Conservation (phyloP, 1,284 basidiomycete species). For the Rhodotorula sp. region DNA sequence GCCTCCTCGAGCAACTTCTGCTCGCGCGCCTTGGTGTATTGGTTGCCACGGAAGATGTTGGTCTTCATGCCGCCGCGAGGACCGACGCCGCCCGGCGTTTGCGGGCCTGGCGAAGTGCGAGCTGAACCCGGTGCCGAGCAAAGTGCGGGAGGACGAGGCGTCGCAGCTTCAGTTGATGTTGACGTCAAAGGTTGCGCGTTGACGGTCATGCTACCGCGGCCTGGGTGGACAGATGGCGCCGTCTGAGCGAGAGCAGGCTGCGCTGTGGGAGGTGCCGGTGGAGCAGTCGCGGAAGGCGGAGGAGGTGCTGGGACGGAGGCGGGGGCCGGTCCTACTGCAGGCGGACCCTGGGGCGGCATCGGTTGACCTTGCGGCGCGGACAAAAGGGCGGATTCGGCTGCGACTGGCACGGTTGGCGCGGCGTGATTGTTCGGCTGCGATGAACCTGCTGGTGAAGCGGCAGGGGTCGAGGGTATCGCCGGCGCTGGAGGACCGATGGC, state of each 20-base stretch:
- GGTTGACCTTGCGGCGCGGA: not conserved
- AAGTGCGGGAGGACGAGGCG: not conserved
- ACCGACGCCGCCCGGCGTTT: not conserved
- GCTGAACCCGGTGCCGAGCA: not conserved
- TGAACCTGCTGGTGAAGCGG: not conserved
- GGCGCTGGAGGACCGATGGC: not conserved
- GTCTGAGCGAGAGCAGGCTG: too few species aligned
- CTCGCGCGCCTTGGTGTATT: slow-evolving; percentile 3
- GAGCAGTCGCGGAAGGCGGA: too few species aligned
- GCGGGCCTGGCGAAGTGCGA: not conserved
- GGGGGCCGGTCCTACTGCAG: too few species aligned
- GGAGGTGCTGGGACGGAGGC: too few species aligned
- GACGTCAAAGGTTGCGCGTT: too few species aligned
- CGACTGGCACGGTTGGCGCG: not conserved
- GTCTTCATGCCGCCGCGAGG: not conserved
- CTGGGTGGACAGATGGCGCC: too few species aligned
- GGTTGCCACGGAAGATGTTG: slow-evolving; percentile 5
- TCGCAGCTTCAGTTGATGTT: too few species aligned
- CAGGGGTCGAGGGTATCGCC: not conserved
- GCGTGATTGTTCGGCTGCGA: not conserved
- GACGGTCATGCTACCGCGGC: too few species aligned
- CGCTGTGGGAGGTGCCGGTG: too few species aligned
- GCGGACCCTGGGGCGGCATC: too few species aligned
- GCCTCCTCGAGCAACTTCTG: not conserved
- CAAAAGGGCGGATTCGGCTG: not conserved